Base-by-base conservation (phyloP, 805 yeast species). In the Cyberlindnera sargentensis region DNA sequence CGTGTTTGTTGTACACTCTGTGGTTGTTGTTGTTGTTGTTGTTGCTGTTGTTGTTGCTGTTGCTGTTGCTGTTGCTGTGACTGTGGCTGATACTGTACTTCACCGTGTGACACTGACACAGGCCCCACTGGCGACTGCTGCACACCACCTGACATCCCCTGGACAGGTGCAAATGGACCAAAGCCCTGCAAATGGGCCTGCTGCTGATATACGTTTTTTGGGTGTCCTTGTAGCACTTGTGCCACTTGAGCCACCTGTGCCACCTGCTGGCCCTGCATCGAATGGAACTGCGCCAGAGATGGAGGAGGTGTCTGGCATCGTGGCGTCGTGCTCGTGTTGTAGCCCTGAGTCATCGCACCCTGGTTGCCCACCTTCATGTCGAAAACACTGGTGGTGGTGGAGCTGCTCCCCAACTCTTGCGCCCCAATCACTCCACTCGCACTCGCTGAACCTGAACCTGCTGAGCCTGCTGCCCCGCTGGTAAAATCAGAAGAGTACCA, bases 21-120 rank as follows among this genome's bases (percentile, higher is more conserved):
- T 8, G 37, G 39, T 44, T 51, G 56, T 20, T 47, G 51, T 32
- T 49, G 52, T 30, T 37, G 48, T 35, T 53, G 57, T 10, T 48
- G 40, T 24, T 44, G 51, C 31, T 53, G 55, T 11, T 50, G 42
- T 29, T 48, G 46, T 11, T 44, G 43, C 46, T 54, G 55, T 37
- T 53, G 57, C 11, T 51, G 58, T 35, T 51, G 56, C 31, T 47
- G n/a, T n/a, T n/a, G 50, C 39, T 36, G 50, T 36, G 49, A 51
- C 40, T 52, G 52, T 25, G 52, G 48, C 34, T 38, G 49, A 11
- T 41, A 34, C 26, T 42, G 34, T 11, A 45, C n/a, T 26, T 46
- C 20, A 15, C 20, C 20, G 20, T 15, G 20, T 2, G 20, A 15
- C 20, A 15, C 20, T 15, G 20, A 15, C 20, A 15, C 20, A 1